Base-by-base conservation (phyloP, 768 basidiomycete species). In the Termitomyces sp. region DNA sequence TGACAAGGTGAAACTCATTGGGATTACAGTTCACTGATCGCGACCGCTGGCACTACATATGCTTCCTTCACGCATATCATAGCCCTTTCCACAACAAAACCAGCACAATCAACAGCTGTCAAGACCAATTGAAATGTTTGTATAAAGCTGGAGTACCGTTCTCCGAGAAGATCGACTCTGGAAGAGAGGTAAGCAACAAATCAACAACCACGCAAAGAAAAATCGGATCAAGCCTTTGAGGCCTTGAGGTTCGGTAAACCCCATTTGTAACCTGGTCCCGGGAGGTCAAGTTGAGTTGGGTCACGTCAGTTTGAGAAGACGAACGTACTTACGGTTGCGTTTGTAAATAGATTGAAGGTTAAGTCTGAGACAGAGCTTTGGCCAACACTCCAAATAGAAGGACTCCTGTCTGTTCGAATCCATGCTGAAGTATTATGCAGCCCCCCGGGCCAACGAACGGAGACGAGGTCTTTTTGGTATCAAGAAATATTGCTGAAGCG, bases 391-490 rank as follows among this genome's bases (percentile, higher is more conserved):
- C 46, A 28, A 32, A 33, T 13, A 57, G 40, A 48, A 50, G 56
- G 54, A 16, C 33, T 64, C 57, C 56, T 63, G 40, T 44, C 33
- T 56, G n/a, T 50, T 52, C 59, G 64, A 59, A 62, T 50, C 54
- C 54, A 59, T 63, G 14, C 23, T 47, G 16, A 50, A 55, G 33
- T 4, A 26, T 2, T 12, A 35, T 20, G n/a, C 23, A 46, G 5
- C 26, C 30, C 18, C 20, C 23, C 23, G 30, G 50, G 57, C 20
- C 20, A 33, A 8, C 10, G 5, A 10, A 33, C n/a, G 13, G n/a
- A 36, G 20, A 23, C 18, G 28, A 35, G 47, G 33, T 4, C 6
- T 40, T 7, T 5, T 18, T 18, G 38, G 18, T 9, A 41, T 18
- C 40, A 18, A n/a, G 40, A 14, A 12, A 36, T 18, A 28, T 49